Base-by-base conservation (phyloP, 768 basidiomycete species). In the Tricholoma terreum region DNA sequence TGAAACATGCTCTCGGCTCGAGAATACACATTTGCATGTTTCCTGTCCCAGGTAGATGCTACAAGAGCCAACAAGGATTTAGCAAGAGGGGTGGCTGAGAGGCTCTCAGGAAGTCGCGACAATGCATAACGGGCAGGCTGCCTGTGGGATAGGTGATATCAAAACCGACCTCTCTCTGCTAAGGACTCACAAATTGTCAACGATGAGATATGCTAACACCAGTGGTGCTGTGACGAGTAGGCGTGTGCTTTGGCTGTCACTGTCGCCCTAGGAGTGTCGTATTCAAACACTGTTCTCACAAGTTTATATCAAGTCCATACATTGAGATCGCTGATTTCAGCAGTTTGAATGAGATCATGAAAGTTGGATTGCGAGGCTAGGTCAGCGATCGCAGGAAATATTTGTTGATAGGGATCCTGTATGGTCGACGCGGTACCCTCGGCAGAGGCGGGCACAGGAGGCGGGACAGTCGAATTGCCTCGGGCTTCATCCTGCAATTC, bases 121-220 rank as follows among this genome's bases (percentile, higher is more conserved):
- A 89, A 65, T 3, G 80, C 86, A 67, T 77, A 80, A 21, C 79
- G 80, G 36, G 87, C 88, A 50, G 82, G 78, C 40, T 84, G 73
- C 17, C 89, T 90, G 56, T 43, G 22, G 42, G 54, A 15, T 35
- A 27, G 24, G 50, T 36, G 36, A 38, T 14, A 33, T 17, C 22
- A 51, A 38, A 30, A 30, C 30, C 3, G 49, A 19, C 36, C 24
- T 49, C 43, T 24, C 54, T n/a, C 30, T 31, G 46, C 30, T 49
- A 30, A 49, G 8, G 30, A 71, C 86, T 65, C 63, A 86, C 89
- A 85, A 65, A 57, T 88, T 78, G 62, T 90, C 83, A 38, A 78
- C 55, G 42, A 85, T 84, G 42, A 90, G 74, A 70, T 89, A 86
- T 4, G 81, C 78, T 11, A 91, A 77, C 19, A 87, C 81, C 31